These are phyloP conservation scores for Geosmithia morbida DNA, from an alignment of 2,329 filamentous ascomycete genomes.

Conservation along the genomic window DNA sequence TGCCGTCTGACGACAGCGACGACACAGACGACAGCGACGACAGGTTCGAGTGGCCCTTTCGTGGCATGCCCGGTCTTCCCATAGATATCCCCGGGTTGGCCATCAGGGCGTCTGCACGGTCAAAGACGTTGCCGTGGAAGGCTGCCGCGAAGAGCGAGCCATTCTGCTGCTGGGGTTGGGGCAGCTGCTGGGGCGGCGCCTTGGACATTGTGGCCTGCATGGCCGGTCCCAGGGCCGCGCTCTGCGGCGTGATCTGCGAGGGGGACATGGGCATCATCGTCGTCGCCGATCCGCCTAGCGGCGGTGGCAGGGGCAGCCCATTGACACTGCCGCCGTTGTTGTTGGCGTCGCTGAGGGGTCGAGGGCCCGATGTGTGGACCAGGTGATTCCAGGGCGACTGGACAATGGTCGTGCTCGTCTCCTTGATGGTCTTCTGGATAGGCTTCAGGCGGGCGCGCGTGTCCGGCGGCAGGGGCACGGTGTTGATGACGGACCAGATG, in stretches of 20 bases:
- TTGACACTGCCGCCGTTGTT: conserved; percentile 7
- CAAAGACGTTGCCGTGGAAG: conserved; percentile 45
- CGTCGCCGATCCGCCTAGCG: background rate
- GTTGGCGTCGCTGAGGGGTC: background rate
- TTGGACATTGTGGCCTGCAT: conserved; percentile 79
- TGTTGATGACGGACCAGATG: conserved; percentile 40
- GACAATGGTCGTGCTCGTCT: conserved; percentile 59
- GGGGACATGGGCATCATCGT: conserved; percentile 11
- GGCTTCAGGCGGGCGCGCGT: conserved; percentile 63
- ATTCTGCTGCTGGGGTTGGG: conserved; percentile 19
- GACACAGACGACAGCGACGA: conserved; percentile 16
- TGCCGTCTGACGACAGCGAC: background rate
- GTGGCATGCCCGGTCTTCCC: conserved; percentile 29
- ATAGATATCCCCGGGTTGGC: conserved; percentile 43
- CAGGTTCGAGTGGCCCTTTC: conserved; percentile 23
- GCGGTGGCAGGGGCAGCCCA: background rate
- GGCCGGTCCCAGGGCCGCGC: conserved; percentile 76
- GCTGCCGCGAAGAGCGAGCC: conserved; percentile 34
- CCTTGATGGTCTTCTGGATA: conserved; percentile 70
- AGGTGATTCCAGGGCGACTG: conserved; percentile 42
- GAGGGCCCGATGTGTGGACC: conserved; percentile 7
- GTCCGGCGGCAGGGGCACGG: conserved; percentile 43
- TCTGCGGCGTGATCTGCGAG: conserved; percentile 70
- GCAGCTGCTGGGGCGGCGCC: conserved; percentile 26
- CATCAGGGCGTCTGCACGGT: conserved; percentile 42